A percentile compares a stretch with the other conserved stretches of the same genome.
Conservation (phyloP, 179 eudicot genomes). For the Carnegiea gigantea region DNA sequence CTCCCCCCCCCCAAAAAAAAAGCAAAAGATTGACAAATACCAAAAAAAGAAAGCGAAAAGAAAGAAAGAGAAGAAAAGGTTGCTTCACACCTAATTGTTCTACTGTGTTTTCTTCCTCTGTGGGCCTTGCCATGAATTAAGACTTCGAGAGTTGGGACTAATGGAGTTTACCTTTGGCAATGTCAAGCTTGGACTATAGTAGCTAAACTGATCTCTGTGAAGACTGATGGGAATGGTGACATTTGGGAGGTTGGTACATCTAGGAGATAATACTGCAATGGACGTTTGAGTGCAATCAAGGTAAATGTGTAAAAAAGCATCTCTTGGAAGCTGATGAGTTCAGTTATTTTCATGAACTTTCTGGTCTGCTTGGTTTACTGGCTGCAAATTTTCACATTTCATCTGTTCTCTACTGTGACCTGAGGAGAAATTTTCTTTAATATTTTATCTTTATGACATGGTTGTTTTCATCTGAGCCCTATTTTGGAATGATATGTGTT, state of each 20-base stretch:
- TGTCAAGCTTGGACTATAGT: not conserved
- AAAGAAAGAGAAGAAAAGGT: too few species aligned
- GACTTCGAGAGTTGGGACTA: not conserved
- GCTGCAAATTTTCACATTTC: slow-evolving; percentile 3
- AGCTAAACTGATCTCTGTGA: not conserved
- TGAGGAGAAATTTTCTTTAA: not conserved
- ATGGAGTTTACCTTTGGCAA: not conserved
- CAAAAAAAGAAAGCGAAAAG: too few species aligned
- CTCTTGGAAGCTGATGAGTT: slow-evolving; percentile 12
- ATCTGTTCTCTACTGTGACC: not conserved
- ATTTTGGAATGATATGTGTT: not conserved
- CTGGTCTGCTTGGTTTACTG: not conserved
- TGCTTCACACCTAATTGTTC: too few species aligned
- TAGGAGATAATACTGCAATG: not conserved
- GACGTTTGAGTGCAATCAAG: not conserved
- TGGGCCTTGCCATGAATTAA: too few species aligned
- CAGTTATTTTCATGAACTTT: not conserved
- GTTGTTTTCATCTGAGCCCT: not conserved
- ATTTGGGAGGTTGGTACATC: not conserved
- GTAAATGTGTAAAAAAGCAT: not conserved
- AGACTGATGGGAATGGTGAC: not conserved
- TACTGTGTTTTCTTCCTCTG: too few species aligned
- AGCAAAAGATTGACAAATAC: too few species aligned
- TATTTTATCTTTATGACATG: not conserved
- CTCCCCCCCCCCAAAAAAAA: too few species aligned